phyloP scores from a whole-genome alignment of 164 flowering plant species.

The Litsea cubeba region DNA sequence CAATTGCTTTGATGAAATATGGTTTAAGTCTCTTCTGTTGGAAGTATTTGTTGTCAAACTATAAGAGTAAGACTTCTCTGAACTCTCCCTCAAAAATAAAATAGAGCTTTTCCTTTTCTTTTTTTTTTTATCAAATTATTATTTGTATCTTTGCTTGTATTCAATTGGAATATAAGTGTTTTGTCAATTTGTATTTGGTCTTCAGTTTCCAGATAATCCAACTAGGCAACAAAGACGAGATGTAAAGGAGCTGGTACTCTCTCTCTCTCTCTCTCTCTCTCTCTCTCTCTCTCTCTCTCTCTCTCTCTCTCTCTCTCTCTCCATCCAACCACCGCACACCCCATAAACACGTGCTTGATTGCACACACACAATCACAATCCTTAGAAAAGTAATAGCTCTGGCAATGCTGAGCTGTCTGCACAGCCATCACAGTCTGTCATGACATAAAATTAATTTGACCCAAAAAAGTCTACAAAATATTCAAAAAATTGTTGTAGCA shows the following conservation, averaged over 20 bases:
- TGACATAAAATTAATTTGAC: not conserved
- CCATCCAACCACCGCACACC: no score
- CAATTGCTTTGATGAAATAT: no score
- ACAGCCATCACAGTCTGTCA: not conserved
- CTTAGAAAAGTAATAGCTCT: not conserved
- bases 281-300: not conserved
- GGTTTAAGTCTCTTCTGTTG: no score
- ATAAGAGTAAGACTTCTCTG: no score
- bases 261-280: slow-evolving; percentile 2
- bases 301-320: not conserved
- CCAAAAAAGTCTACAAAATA: not conserved
- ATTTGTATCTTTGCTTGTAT: not conserved
- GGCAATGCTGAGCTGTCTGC: not conserved
- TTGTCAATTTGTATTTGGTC: not conserved
- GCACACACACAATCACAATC: no score
- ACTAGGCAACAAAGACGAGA: slow-evolving; percentile 90
- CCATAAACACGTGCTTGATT: not conserved
- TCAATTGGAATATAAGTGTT: not conserved
- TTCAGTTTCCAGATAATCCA: slow-evolving; percentile 87
- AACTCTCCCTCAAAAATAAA: no score
- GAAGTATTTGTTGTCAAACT: no score
- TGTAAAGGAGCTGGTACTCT: slow-evolving; percentile 78
- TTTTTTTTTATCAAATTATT: not conserved
- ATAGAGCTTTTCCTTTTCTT: no score
- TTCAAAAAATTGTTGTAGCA: not conserved